These are phyloP conservation scores for Hymenotorrendiella dingleyae DNA, from an alignment of 2,329 filamentous ascomycete species.

Conservation along the genomic window DNA sequence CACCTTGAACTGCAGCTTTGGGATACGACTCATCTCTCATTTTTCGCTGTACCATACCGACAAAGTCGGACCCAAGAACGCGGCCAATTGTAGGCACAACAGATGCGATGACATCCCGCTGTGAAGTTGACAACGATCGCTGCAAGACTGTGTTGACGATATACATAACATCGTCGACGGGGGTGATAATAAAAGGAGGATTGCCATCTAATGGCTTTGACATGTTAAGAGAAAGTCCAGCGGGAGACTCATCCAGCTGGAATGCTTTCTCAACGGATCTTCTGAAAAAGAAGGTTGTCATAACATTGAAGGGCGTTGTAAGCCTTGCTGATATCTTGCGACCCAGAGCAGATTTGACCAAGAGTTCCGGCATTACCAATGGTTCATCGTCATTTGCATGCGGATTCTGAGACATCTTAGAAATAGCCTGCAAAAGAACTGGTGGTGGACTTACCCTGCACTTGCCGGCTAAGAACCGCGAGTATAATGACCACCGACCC, in stretches of 20 bases:
- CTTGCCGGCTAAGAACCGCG: conserved; percentile 81
- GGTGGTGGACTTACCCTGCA: conserved; percentile 57
- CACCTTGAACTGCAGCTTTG: conserved; percentile 69
- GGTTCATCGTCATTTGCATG: conserved; percentile 46
- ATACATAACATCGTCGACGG: conserved; percentile 99
- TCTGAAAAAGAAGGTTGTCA: conserved; percentile 96
- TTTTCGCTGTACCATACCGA: conserved; percentile 94
- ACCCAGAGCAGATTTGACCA: conserved; percentile 72
- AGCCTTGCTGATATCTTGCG: conserved; percentile 73
- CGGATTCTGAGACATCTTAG: conserved; percentile 42
- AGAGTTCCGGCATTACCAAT: conserved; percentile 64
- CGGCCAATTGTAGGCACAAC: conserved; percentile 74
- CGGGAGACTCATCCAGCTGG: conserved; percentile 84
- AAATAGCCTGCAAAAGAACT: conserved; percentile 19
- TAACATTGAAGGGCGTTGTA: conserved; percentile 74
- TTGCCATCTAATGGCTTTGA: conserved; percentile 68
- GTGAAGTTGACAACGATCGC: conserved; percentile 79
- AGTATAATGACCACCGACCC: conserved; percentile 86
- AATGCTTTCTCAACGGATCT: conserved; percentile 96
- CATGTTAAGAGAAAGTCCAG: conserved; percentile 70
- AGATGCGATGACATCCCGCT: conserved; percentile 68
- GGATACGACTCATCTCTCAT: conserved; percentile 97
- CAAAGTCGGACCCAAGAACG: conserved; percentile 82
- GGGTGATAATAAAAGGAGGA: conserved; percentile 86
- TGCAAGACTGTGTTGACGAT: conserved; percentile 91